Evolutionary conservation across 2,329 filamentous ascomycete species (phyloP), one percentile per base, ranked within the genome.

Genomic region (Arthrobotrys megalospora): DNA sequence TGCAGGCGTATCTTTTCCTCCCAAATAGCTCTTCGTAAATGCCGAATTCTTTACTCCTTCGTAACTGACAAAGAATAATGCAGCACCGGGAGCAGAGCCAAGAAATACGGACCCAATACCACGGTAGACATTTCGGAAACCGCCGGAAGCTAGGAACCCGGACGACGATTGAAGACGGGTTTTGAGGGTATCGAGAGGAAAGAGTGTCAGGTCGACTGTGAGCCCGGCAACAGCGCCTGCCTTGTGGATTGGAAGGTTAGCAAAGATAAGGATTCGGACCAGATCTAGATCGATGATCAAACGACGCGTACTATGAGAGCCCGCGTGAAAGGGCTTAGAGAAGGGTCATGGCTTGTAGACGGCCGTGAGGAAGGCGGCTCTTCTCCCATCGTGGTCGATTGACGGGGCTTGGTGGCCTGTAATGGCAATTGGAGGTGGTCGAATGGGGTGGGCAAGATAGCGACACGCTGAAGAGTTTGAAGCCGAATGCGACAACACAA

Each of bases 141-240:
- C 95, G 83, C 96, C 95, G 1, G 91, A 91, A 70, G 92, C 88
- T 83, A 93, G 90, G 87, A 97, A 94, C 84, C 91, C 90, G 71
- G 88, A 84, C 58, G 89, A 89, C 80, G 94, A 93, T 86, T 99
- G 96, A 6, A 99, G 93, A 14, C 96, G 94, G 50, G 96, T 99
- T 86, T 99, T 99, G 83, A 99, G 91, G 0, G 96, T 99, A 88
- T 99, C 96, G 87, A 99, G 93, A 0, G 96, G 96, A 87, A 93
- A 99, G 83, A 99, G 93, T 70, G 94, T 94, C 83, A 97, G 91
- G 89, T 99, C 96, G 85, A 98, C 96, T 12, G 94, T 97, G 58
- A 96, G 96, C 83, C 96, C 96, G 81, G 96, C 96, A 81, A 97
- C 87, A 83, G 91, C 96, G 84, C 96, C 96, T 81, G 96, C 93